Evolutionary conservation across 306 rosid genomes (phyloP).

Genomic region (Vigna hirtella): DNA sequence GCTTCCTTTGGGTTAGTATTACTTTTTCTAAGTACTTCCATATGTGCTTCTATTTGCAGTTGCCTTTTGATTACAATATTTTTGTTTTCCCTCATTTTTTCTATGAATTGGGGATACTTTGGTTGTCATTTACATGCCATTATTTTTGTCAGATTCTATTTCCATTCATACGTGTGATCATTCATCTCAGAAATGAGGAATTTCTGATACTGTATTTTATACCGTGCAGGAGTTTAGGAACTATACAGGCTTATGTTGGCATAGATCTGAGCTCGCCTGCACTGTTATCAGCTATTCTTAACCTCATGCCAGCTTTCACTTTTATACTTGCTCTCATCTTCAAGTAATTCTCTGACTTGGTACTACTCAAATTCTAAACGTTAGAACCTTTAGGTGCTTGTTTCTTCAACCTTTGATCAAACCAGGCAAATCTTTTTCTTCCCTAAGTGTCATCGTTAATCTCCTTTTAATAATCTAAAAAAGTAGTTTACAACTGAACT

Average conservation of each 20-base stretch:
- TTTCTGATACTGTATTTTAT: background rate
- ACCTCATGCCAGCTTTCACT: constrained; percentile 65
- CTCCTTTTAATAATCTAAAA: no score
- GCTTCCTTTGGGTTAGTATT: constrained; percentile 43
- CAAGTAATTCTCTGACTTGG: constrained; percentile 39
- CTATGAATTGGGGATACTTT: no score
- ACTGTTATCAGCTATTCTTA: constrained; percentile 57
- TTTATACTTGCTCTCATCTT: constrained; percentile 57
- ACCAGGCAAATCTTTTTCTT: no score
- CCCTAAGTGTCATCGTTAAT: no score
- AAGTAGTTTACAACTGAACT: no score
- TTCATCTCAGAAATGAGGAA: background rate
- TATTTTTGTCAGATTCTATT: background rate
- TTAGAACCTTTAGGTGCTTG: background rate
- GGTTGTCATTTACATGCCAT: no score
- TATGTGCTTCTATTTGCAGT: background rate
- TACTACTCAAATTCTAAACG: background rate
- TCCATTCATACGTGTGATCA: background rate
- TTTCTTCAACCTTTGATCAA: background rate
- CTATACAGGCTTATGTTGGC: constrained; percentile 51
- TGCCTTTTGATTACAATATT: no score
- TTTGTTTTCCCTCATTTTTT: background rate
- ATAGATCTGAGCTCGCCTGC: constrained; percentile 60
- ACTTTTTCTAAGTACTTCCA: background rate
- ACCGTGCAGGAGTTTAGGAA: constrained; percentile 44